Conservation (phyloP, 768 basidiomycete species). For the Podaxis sp. region DNA sequence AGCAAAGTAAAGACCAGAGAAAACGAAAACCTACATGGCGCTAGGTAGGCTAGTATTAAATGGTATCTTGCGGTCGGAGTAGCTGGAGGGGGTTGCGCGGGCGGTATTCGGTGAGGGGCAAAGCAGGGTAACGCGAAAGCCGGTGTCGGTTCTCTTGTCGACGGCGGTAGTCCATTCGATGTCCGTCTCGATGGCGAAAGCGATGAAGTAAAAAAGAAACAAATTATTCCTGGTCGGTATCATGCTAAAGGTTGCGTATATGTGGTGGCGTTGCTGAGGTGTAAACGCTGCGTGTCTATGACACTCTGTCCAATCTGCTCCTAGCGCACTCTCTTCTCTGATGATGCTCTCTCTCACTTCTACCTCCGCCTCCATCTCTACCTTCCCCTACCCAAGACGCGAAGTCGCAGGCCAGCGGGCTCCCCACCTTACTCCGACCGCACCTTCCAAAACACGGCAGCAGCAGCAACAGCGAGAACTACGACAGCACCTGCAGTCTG, state of each 20-base stretch:
- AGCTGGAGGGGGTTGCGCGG: neutral
- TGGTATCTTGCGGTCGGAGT: neutral
- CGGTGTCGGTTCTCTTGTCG: too few species aligned
- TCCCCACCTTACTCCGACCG: slow-evolving; percentile 35
- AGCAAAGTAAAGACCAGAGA: too few species aligned
- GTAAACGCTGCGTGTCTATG: neutral
- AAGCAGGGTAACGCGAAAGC: neutral
- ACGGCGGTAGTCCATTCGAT: too few species aligned
- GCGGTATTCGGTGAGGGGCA: too few species aligned
- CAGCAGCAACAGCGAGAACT: slow-evolving; percentile 66
- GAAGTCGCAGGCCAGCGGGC: neutral
- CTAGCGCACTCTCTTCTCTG: neutral
- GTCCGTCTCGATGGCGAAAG: neutral
- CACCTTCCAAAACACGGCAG: slow-evolving; percentile 73
- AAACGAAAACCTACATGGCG: too few species aligned
- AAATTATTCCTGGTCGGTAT: neutral
- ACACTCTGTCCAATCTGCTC: too few species aligned
- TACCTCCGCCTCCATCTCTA: neutral
- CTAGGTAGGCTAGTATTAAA: too few species aligned
- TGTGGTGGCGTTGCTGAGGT: neutral
- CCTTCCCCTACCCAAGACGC: neutral
- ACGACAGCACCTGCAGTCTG: slow-evolving; percentile 64
- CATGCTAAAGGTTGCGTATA: neutral
- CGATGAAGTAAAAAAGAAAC: neutral
- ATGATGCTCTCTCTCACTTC: neutral